Base-by-base conservation (phyloP, 306 rosid genomes). In the Lathyrus sativus region DNA sequence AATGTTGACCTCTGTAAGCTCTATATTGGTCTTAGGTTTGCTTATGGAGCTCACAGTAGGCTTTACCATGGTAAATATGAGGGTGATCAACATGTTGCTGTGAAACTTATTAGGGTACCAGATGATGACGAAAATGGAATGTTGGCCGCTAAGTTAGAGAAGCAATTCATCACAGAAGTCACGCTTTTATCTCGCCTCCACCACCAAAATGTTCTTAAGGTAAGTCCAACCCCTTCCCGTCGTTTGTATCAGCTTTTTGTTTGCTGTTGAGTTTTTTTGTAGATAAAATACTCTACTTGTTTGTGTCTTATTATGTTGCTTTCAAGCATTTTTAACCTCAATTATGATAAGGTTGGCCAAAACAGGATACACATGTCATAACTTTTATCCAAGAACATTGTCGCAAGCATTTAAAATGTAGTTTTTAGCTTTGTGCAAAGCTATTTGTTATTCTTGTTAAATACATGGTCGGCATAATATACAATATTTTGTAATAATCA, bases 21-120 rank as follows among this genome's bases (percentile, higher is more conserved):
- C 79, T 88, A 85, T 79, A 78, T 93, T 55, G 97, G 99, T 29
- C 74, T 84, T 26, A 88, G 84, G 74, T 93, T 93, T 70, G 97
- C 99, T 58, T 89, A 90, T 73, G 99, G 99, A 11, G 96, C 97
- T 46, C 90, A 90, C 73, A 93, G 99, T 62, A 79, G 96, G 44
- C 97, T 93, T 51, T 93, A 93, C 82, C 97, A 87, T 80, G 99
- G 99, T 63, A 77, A 82, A 74, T 93, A 93, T 79, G 80, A 85
- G 2, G 96, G 87, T 1, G 84, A 87, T n/a, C n/a, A n/a, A 69
- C 64, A 89, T 66, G 97, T 93, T 48, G 99, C 99, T 11, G 96
- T 93, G 17, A 93, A 93, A 73, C 77, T 93, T 39, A 88, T 90
- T 39, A 68, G 85, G 72, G 90, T 74, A 9, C 97, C 96, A 0